A percentile compares a stretch with the other conserved stretches of the same genome.
phyloP scores from a whole-genome alignment of 306 rosid species.

The Pterocarpus santalinus region DNA sequence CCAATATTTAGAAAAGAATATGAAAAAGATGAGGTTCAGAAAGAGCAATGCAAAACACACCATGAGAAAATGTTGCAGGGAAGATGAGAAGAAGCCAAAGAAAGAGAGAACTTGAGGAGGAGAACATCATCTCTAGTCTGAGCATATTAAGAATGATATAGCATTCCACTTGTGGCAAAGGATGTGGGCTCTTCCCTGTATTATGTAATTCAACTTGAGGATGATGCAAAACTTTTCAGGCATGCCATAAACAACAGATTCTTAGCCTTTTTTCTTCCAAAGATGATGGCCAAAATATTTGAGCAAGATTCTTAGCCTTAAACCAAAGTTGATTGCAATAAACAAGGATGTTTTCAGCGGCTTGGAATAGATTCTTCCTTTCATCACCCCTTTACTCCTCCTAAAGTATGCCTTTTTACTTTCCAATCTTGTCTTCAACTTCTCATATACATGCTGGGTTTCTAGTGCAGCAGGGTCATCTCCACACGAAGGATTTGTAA shows the following conservation, averaged over 20 bases:
- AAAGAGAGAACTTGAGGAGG: slow-evolving; percentile 52
- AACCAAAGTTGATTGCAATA: slow-evolving; percentile 52
- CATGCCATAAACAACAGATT: slow-evolving; percentile 60
- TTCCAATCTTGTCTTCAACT: slow-evolving; percentile 6
- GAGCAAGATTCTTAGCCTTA: slow-evolving; percentile 55
- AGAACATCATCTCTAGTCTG: background rate
- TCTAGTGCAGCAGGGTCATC: too few relatives aligned
- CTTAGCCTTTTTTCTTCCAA: too few relatives aligned
- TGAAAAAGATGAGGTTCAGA: background rate
- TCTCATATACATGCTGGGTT: too few relatives aligned
- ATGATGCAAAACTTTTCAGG: slow-evolving; percentile 68
- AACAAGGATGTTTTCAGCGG: slow-evolving; percentile 41
- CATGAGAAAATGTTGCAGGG: slow-evolving; percentile 54
- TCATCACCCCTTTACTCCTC: slow-evolving; percentile 43
- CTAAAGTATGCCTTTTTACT: slow-evolving; percentile 60
- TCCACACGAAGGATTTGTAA: too few relatives aligned
- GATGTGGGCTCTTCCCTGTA: slow-evolving; percentile 30
- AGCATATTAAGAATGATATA: slow-evolving; percentile 41
- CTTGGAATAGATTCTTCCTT: slow-evolving; percentile 84
- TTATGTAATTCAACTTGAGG: slow-evolving; percentile 52
- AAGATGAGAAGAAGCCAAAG: slow-evolving; percentile 61
- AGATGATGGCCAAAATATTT: too few relatives aligned
- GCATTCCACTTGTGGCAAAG: slow-evolving; percentile 53
- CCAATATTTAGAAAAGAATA: too few relatives aligned
- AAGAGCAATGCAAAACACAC: slow-evolving; percentile 49